These are phyloP conservation scores for Talaromyces amestolkiae DNA, from an alignment of 2,329 filamentous ascomycete species.

Conservation along the genomic window DNA sequence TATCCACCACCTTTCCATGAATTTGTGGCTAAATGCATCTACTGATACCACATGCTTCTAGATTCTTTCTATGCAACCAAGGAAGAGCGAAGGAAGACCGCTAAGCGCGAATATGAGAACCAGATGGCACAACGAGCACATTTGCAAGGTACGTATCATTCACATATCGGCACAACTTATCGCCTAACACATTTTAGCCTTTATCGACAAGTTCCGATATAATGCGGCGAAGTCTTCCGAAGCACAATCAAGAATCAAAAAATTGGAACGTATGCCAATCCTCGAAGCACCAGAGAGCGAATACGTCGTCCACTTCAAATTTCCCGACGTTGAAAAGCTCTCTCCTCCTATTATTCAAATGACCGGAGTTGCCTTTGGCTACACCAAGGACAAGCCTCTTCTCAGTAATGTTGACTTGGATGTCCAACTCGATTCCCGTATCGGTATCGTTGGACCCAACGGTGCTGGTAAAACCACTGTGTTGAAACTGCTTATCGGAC, in stretches of 20 bases:
- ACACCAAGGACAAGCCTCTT: slow-evolving; percentile 73
- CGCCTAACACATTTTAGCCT: slow-evolving; percentile 51
- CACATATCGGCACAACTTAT: not conserved
- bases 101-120: slow-evolving; percentile 96
- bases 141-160: slow-evolving; percentile 60
- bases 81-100: slow-evolving; percentile 94
- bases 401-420: slow-evolving; percentile 87
- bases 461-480: slow-evolving; percentile 98
- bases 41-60: slow-evolving; percentile 24
- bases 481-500: slow-evolving; percentile 93
- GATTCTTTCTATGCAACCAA: slow-evolving; percentile 96
- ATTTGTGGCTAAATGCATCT: not conserved
- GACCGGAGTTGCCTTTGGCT: slow-evolving; percentile 88
- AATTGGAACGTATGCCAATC: slow-evolving; percentile 93
- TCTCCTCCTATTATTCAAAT: slow-evolving; percentile 98
- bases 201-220: slow-evolving; percentile 99
- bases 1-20: slow-evolving; percentile 18
- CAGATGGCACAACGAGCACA: slow-evolving; percentile 93
- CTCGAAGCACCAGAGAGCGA: slow-evolving; percentile 87
- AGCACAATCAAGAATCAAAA: slow-evolving; percentile 98
- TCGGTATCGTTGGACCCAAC: slow-evolving; percentile 98
- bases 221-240: slow-evolving; percentile 98
- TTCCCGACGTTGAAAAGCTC: slow-evolving; percentile 95
- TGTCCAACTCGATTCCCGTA: slow-evolving; percentile 95
- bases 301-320: slow-evolving; percentile 95